Base-by-base conservation (phyloP, 2,329 filamentous ascomycete species). In the Paradendryphiella salina region DNA sequence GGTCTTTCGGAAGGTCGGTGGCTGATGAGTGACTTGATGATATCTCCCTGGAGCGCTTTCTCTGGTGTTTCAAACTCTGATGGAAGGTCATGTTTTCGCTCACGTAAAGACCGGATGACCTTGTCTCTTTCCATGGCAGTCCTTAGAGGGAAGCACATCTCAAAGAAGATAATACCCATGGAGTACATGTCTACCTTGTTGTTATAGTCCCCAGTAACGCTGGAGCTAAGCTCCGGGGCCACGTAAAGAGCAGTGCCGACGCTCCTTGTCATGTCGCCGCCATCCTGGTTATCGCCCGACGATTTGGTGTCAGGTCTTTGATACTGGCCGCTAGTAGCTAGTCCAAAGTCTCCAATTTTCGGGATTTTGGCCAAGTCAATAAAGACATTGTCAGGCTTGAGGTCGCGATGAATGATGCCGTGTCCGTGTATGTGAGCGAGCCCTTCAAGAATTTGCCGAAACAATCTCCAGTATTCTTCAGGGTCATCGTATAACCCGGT, bases 181-280 rank as follows among this genome's bases (percentile, higher is more conserved):
- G 93, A 96, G 70, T 94, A 99, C 93, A 99, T 97, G 82, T 99
- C 94, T 1, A 97, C 92, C 73, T 96, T 97, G 50, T 90, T 86
- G 52, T 89, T 95, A 70, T 97, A 97, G 54, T 86, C 86, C 3
- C 87, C 88, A 26, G 82, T 82, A 5, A 85, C 85, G 5, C 82
- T 82, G 1, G 89, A 90, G 52, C 88, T 85, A 48, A 99, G 84
- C 72, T 99, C 94, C 0, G 94, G 94, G 0, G 94, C 94, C 48
- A 96, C 89, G 65, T 99, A 99, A 50, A 94, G 88, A 0, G 90
- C 87, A 11, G 94, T 99, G 3, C 85, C 85, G 38, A 88, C 76
- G 60, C 84, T 85, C 43, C 81, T 78, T 5, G 88, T 91, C 79
- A 91, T 84, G 59, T 91, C 87, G 37, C 76, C 73, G 26, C 76